Conservation (phyloP, 805 yeast species). For the Pichia cabralensis region DNA sequence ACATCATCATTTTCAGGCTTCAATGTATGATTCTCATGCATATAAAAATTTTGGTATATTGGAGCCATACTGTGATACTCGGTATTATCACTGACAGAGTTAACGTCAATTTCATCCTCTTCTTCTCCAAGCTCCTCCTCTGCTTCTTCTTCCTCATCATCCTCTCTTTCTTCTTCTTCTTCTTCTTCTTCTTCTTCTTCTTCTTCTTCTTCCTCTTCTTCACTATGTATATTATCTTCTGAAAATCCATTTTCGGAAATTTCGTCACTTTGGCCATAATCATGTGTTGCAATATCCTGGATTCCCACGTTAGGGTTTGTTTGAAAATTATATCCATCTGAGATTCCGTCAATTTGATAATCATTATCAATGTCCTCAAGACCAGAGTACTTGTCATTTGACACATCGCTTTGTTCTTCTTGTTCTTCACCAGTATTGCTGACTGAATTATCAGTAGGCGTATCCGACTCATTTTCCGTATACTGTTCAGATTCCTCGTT, state of each 20-base stretch:
- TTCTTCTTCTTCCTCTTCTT: neutral
- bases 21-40: constrained; percentile 1
- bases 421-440: neutral
- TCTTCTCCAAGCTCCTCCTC: constrained; percentile 4
- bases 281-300: too few relatives aligned
- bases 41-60: constrained; percentile 3
- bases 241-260: too few relatives aligned
- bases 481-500: too few relatives aligned
- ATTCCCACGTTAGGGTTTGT: too few relatives aligned
- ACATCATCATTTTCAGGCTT: too few relatives aligned
- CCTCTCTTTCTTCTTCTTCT: neutral
- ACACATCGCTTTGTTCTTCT: neutral
- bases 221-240: too few relatives aligned
- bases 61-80: too few relatives aligned
- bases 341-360: too few relatives aligned
- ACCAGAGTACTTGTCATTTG: too few relatives aligned
- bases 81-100: too few relatives aligned
- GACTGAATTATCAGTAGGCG: neutral
- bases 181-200: neutral
- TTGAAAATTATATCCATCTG: too few relatives aligned
- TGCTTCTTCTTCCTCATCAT: constrained; percentile 5
- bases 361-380: too few relatives aligned
- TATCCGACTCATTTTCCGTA: neutral
- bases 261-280: neutral
- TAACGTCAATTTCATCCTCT: constrained; percentile 1